Base-by-base conservation (phyloP, 2,329 filamentous ascomycete species). In the Chaetomium sp. region DNA sequence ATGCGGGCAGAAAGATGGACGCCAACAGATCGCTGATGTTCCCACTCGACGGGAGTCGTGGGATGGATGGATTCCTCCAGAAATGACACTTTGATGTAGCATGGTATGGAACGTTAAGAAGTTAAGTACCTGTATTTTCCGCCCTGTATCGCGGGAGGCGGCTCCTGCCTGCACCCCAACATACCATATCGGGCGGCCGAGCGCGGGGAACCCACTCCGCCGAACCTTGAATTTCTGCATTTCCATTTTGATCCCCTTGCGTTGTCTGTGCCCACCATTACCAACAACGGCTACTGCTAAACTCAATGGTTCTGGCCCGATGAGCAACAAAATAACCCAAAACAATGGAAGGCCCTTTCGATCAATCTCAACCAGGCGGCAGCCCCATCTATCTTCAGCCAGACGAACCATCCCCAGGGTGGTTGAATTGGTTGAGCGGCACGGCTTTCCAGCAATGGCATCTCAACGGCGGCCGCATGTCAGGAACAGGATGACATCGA, bases 201-300 rank as follows among this genome's bases (percentile, higher is more conserved):
- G 6, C 27, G 27, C 27, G 27, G 27, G 27, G 27, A 29, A 29
- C 27, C 45, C 45, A 47, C 45, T 21, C 33, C 29, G 23, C 51
- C 25, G 35, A 47, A 35, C 27, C 59, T 56, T 49, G 51, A 56
- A 45, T 55, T 33, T 58, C 35, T 19, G 13, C 42, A 21, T 53
- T 53, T 50, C 53, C 60, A 12, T 56, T 57, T 62, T 19, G 53
- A 57, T 58, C 61, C 9, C 21, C n/a, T 47, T 63, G 55, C 61
- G 58, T 51, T 38, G 33, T 54, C 58, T 60, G 58, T 54, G 49
- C 58, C n/a, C n/a, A n/a, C n/a, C 49, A 42, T 16, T 23, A 31
- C 16, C 25, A 10, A 23, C 31, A 35, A n/a, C 21, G 19, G 3
- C 53, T 31, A 19, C 23, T 33, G 19, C 19, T 21, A 49, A 49